These are phyloP conservation scores for Kwoniella shandongensis DNA, from an alignment of 768 basidiomycete species.

Conservation along the genomic window DNA sequence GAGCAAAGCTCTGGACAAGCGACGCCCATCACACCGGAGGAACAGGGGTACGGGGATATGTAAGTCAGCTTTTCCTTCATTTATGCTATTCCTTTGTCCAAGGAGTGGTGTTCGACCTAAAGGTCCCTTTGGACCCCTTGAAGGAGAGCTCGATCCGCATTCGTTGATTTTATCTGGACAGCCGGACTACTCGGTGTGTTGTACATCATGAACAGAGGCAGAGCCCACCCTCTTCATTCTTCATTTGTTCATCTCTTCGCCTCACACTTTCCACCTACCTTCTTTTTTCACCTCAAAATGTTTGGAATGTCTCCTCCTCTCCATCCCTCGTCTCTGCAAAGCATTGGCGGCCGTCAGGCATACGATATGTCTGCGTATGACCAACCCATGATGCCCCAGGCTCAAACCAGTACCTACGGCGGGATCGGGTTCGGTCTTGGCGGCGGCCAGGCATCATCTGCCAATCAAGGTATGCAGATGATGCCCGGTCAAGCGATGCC, in stretches of 20 bases:
- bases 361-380: conserved; percentile 7
- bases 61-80: conserved; percentile 3
- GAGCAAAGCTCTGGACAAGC: neutral
- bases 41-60: conserved; percentile 12
- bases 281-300: conserved; percentile 7
- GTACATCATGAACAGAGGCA: too few relatives aligned
- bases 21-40: conserved; percentile 3
- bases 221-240: too few relatives aligned
- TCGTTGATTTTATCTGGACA: too few relatives aligned
- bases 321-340: conserved; percentile 10
- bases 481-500: neutral
- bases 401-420: conserved; percentile 20
- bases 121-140: too few relatives aligned
- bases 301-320: conserved; percentile 21
- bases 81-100: too few relatives aligned
- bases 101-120: too few relatives aligned
- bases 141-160: too few relatives aligned
- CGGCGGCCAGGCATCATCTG: neutral
- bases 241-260: too few relatives aligned
- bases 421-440: conserved; percentile 31
- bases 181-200: too few relatives aligned
- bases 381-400: conserved; percentile 16
- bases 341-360: conserved; percentile 4
- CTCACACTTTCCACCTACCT: neutral
- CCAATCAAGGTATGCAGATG: neutral